These are phyloP conservation scores for Omphalea diandra DNA, from an alignment of 441 rosid species.

Conservation along the genomic window DNA sequence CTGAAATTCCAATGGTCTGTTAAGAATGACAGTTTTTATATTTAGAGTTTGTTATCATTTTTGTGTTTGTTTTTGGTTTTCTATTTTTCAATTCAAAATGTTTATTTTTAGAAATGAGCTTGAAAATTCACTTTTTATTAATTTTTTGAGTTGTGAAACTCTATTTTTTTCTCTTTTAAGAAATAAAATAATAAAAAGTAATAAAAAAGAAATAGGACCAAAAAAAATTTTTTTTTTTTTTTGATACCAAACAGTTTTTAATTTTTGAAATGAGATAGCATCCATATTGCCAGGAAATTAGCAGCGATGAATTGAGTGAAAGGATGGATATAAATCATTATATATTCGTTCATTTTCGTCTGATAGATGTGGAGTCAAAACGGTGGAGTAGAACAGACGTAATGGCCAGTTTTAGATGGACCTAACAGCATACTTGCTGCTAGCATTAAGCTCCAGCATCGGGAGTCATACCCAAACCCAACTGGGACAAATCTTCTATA, in stretches of 20 bases:
- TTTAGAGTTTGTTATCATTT: too few relatives aligned
- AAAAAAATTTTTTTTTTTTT: too few relatives aligned
- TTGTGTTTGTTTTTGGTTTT: too few relatives aligned
- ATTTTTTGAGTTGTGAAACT: too few relatives aligned
- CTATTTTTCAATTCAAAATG: too few relatives aligned
- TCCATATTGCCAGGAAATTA: not conserved
- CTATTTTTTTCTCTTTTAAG: too few relatives aligned
- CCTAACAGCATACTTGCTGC: conserved; percentile 25
- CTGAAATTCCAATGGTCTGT: not conserved
- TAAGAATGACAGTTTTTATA: not conserved
- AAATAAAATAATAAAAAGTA: too few relatives aligned
- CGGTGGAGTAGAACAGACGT: conserved; percentile 27
- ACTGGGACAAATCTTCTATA: too few relatives aligned
- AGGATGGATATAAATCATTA: not conserved
- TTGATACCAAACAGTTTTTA: not conserved
- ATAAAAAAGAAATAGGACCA: too few relatives aligned
- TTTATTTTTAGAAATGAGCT: too few relatives aligned
- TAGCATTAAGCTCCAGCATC: not conserved
- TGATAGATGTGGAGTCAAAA: conserved; percentile 6
- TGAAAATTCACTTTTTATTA: too few relatives aligned
- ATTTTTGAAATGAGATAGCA: too few relatives aligned
- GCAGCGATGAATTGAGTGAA: not conserved
- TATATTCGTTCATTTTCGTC: not conserved
- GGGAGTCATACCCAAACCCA: conserved; percentile 31
- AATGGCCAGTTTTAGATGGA: conserved; percentile 33